These are phyloP conservation scores for Teunomyces kruisii DNA, from an alignment of 805 yeast species.

Conservation along the genomic window DNA sequence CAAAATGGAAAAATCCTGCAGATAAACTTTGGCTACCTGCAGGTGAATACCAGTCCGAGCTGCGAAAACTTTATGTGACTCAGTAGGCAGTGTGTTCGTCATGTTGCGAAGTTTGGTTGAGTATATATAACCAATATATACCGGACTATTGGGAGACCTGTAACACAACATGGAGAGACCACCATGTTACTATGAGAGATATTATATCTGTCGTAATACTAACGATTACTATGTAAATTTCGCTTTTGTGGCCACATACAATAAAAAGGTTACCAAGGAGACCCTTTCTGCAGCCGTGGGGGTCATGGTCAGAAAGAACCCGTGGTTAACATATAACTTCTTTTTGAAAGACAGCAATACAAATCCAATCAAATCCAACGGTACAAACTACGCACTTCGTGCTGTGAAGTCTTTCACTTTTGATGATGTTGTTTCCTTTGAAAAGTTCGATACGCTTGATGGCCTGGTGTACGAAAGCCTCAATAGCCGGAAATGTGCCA, in stretches of 20 bases:
- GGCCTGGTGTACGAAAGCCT: constrained; percentile 4
- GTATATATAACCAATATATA: too few relatives aligned
- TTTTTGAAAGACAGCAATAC: constrained; percentile 1
- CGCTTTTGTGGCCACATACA: constrained; percentile 7
- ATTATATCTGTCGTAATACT: constrained; percentile 10
- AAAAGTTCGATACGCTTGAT: constrained; percentile 1
- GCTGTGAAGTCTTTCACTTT: constrained; percentile 6
- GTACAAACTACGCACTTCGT: constrained; percentile 9
- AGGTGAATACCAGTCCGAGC: too few relatives aligned
- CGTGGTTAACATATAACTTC: constrained; percentile 11
- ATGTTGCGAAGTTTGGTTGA: too few relatives aligned
- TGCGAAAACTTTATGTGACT: too few relatives aligned
- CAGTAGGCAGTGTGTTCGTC: too few relatives aligned
- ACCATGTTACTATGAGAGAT: constrained; percentile 8
- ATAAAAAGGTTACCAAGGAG: neutral
- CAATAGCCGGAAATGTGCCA: constrained; percentile 4
- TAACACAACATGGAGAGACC: constrained; percentile 2
- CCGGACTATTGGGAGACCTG: too few relatives aligned
- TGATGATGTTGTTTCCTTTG: constrained; percentile 8
- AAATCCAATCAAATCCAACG: neutral
- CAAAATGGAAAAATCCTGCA: too few relatives aligned
- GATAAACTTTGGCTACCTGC: too few relatives aligned
- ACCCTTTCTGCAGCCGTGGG: constrained; percentile 8
- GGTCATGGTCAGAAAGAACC: constrained; percentile 5
- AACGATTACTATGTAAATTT: constrained; percentile 10